A percentile compares a stretch with the other conserved stretches of the same genome.
Evolutionary conservation across 2,329 filamentous ascomycete genomes (phyloP).

Genomic region (Aphanoascus verrucosus): DNA sequence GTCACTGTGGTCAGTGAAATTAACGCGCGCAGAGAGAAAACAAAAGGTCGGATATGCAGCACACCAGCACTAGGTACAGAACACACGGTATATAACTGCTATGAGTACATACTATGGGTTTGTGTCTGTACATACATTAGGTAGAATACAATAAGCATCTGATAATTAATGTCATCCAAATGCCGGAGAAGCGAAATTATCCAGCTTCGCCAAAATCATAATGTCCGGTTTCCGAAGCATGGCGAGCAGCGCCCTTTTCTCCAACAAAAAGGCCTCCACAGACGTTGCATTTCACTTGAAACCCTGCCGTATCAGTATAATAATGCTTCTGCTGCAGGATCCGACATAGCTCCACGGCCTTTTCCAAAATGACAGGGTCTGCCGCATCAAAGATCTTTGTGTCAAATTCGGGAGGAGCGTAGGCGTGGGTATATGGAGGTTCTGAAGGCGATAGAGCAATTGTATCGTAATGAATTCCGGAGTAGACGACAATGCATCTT

Average conservation of each 20-base stretch:
- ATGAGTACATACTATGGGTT: too few species aligned
- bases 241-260: conserved; percentile 38
- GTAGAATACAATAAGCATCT: too few species aligned
- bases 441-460: conserved; percentile 62
- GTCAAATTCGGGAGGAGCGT: conserved; percentile 62
- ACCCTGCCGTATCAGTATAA: conserved; percentile 75
- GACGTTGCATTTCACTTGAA: conserved; percentile 65
- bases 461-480: conserved; percentile 86
- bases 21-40: too few species aligned
- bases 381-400: conserved; percentile 58
- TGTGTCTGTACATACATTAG: too few species aligned
- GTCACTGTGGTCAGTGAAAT: too few species aligned
- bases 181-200: conserved; percentile 17
- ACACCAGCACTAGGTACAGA: too few species aligned
- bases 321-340: conserved; percentile 66
- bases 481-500: conserved; percentile 75
- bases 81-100: too few species aligned
- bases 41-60: too few species aligned
- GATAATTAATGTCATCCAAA: neutral
- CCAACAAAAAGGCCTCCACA: conserved; percentile 37
- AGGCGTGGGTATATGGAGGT: conserved; percentile 45
- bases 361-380: conserved; percentile 47
- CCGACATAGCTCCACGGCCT: conserved; percentile 53
- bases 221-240: conserved; percentile 39
- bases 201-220: conserved; percentile 41